A percentile compares a stretch with the other conserved stretches of the same genome.
Evolutionary conservation across 2,329 filamentous ascomycete genomes (phyloP).

Genomic region (Diaporthe citri): DNA sequence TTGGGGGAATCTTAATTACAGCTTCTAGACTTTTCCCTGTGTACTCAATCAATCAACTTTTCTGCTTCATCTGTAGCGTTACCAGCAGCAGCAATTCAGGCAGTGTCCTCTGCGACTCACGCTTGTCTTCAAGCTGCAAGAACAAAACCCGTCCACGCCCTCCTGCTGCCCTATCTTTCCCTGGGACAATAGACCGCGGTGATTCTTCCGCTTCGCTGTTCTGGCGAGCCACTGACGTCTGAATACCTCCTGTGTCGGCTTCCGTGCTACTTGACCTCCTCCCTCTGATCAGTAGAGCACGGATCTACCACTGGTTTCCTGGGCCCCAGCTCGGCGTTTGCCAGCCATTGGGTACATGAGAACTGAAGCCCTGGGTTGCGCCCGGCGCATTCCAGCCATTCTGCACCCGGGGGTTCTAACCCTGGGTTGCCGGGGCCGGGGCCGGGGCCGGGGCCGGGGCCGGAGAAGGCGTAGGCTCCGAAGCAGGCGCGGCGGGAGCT

Average conservation of each 20-base stretch:
- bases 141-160: slow-evolving; percentile 1
- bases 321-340: background rate
- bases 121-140: slow-evolving; percentile 5
- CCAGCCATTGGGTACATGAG: slow-evolving; percentile 34
- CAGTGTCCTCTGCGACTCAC: background rate
- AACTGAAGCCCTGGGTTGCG: slow-evolving; percentile 31
- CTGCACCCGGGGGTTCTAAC: slow-evolving; percentile 38
- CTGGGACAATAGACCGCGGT: background rate
- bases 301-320: background rate
- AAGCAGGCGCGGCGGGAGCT: slow-evolving; percentile 1
- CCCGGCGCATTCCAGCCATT: background rate
- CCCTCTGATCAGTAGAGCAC: background rate
- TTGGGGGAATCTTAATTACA: slow-evolving; percentile 39
- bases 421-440: slow-evolving; percentile 17
- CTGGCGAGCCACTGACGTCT: background rate
- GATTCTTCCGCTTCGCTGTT: background rate
- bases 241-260: background rate
- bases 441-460: background rate
- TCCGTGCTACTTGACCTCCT: background rate
- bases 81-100: slow-evolving; percentile 2
- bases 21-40: slow-evolving; percentile 27
- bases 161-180: background rate
- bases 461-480: slow-evolving; percentile 13
- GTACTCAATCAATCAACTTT: slow-evolving; percentile 3
- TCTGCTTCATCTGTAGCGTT: background rate